These are phyloP conservation scores for Geosmithia putterillii DNA, from an alignment of 2,329 filamentous ascomycete species.

Conservation along the genomic window DNA sequence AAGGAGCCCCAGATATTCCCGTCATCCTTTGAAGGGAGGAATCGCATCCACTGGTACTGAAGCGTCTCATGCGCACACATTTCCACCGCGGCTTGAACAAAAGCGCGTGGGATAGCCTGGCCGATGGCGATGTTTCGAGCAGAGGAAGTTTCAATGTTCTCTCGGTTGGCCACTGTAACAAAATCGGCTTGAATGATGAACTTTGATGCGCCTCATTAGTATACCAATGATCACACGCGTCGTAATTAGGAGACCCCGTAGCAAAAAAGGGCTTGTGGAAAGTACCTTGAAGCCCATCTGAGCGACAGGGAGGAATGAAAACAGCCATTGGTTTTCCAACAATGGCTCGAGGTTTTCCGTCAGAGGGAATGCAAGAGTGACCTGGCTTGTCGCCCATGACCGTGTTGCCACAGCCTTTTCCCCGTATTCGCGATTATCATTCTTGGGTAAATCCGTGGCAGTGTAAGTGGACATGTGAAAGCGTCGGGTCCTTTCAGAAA, in stretches of 20 bases:
- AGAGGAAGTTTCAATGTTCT: slow-evolving; percentile 25
- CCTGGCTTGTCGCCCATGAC: slow-evolving; percentile 14
- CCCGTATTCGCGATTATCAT: slow-evolving; percentile 17
- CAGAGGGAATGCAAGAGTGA: slow-evolving; percentile 34
- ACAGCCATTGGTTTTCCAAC: slow-evolving; percentile 26
- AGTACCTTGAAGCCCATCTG: slow-evolving; percentile 27
- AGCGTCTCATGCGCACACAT: slow-evolving; percentile 24
- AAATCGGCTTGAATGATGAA: slow-evolving; percentile 40
- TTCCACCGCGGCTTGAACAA: slow-evolving; percentile 22
- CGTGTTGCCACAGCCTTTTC: slow-evolving; percentile 8
- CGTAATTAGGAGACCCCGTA: no score
- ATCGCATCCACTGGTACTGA: slow-evolving; percentile 31
- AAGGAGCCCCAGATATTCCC: slow-evolving; percentile 11
- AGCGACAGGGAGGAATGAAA: slow-evolving; percentile 32
- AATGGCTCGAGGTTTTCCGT: slow-evolving; percentile 16
- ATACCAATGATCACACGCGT: not conserved
- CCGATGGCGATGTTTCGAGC: slow-evolving; percentile 22
- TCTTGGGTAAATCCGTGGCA: slow-evolving; percentile 15
- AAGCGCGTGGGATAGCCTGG: slow-evolving; percentile 20
- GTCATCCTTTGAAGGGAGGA: slow-evolving; percentile 18
- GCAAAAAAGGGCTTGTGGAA: not conserved
- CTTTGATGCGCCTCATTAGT: slow-evolving; percentile 7
- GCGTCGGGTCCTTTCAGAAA: slow-evolving; percentile 4
- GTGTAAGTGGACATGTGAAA: slow-evolving; percentile 17
- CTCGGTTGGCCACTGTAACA: slow-evolving; percentile 28